phyloP scores from a whole-genome alignment of 805 yeast genomes.

The Starmerella khaoyaiensis region DNA sequence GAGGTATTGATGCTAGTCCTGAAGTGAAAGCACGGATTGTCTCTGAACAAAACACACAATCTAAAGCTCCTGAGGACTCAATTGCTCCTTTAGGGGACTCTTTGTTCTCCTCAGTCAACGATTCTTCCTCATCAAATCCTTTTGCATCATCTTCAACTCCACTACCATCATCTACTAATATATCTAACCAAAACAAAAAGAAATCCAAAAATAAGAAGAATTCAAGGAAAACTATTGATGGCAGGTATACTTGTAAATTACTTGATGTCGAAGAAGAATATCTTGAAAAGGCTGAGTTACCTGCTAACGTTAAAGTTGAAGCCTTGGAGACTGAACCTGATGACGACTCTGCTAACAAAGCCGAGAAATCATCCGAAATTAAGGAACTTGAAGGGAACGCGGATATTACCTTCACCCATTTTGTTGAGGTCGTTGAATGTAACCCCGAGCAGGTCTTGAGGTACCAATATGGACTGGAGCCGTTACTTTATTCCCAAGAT shows the following conservation, averaged over 20 bases:
- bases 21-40: constrained; percentile 25
- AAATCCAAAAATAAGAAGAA: constrained; percentile 5
- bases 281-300: constrained; percentile 33
- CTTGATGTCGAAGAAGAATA: constrained; percentile 62
- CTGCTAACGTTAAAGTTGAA: constrained; percentile 34
- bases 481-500: constrained; percentile 50
- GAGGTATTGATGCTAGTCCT: constrained; percentile 61
- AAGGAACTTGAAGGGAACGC: constrained; percentile 28
- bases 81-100: constrained; percentile 20
- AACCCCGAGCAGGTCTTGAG: constrained; percentile 81
- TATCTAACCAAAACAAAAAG: no score
- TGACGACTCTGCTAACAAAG: constrained; percentile 15
- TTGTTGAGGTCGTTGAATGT: constrained; percentile 59
- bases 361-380: constrained; percentile 11
- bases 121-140: constrained; percentile 3
- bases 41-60: constrained; percentile 32
- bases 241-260: constrained; percentile 51
- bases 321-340: constrained; percentile 31
- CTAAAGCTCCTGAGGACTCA: constrained; percentile 24
- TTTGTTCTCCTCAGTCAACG: constrained; percentile 6
- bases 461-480: constrained; percentile 67
- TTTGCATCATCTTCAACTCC: not conserved
- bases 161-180: not conserved
- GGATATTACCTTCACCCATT: constrained; percentile 68
- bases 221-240: constrained; percentile 27